These are phyloP conservation scores for Paxillus involutus DNA, from an alignment of 768 basidiomycete species.

Conservation along the genomic window DNA sequence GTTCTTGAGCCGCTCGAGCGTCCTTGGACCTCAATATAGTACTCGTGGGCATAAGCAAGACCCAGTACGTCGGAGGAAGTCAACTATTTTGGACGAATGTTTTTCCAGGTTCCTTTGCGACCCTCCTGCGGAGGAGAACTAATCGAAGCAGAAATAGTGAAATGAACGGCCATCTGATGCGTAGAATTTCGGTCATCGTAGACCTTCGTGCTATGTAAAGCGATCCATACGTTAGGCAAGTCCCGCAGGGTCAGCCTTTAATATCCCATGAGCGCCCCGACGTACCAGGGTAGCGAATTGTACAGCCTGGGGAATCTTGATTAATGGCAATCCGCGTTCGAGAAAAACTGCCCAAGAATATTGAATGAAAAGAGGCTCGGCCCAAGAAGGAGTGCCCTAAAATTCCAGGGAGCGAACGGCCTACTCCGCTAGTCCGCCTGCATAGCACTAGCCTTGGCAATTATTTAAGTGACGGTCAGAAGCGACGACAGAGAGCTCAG, in stretches of 20 bases:
- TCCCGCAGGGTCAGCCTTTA: neutral
- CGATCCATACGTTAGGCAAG: conserved; percentile 1
- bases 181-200: conserved; percentile 1
- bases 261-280: neutral
- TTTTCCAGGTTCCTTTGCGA: conserved; percentile 1
- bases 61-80: conserved; percentile 1
- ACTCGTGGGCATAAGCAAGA: conserved; percentile 1
- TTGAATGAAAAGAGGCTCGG: neutral
- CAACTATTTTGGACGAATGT: conserved; percentile 4
- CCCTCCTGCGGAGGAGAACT: neutral
- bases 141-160: neutral
- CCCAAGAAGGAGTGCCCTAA: neutral
- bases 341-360: neutral
- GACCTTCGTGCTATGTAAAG: conserved; percentile 9
- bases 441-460: neutral
- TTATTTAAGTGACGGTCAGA: neutral
- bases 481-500: conserved; percentile 6
- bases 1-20: neutral
- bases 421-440: neutral
- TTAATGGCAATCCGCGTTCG: neutral
- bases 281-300: neutral
- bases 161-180: conserved; percentile 9
- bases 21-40: neutral
- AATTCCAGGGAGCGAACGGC: neutral
- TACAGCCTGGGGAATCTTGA: neutral